Evolutionary conservation across 345 rosid species (phyloP).

Genomic region (Anastatica hierochuntica): DNA sequence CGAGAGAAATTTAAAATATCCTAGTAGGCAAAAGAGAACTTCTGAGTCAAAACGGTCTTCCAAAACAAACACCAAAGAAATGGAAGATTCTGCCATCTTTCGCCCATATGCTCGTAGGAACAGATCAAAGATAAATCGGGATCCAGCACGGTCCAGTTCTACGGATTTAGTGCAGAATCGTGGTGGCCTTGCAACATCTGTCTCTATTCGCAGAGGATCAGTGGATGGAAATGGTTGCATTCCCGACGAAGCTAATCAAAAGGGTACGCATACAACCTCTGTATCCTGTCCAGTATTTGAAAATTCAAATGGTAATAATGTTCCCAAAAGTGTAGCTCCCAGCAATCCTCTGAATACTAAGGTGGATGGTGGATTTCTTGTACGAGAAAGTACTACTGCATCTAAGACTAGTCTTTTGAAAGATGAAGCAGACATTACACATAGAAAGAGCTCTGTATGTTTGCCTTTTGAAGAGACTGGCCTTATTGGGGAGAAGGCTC

Average conservation of each 20-base stretch:
- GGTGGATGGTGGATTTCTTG: constrained; percentile 37
- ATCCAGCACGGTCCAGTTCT: constrained; percentile 71
- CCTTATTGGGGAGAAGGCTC: constrained; percentile 34
- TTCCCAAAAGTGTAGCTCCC: constrained; percentile 34
- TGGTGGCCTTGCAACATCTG: constrained; percentile 57
- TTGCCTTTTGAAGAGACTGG: constrained; percentile 36
- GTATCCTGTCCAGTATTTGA: constrained; percentile 33
- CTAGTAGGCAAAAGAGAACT: constrained; percentile 41
- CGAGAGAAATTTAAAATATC: constrained; percentile 38
- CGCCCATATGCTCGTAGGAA: constrained; percentile 97
- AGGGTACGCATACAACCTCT: constrained; percentile 44
- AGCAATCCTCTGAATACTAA: constrained; percentile 36
- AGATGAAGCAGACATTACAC: constrained; percentile 31
- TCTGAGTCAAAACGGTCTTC: constrained; percentile 62
- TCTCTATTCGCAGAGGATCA: constrained; percentile 42
- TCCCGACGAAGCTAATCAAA: constrained; percentile 48
- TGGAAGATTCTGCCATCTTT: constrained; percentile 95
- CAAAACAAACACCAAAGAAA: constrained; percentile 62
- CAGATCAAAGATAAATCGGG: constrained; percentile 78
- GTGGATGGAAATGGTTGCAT: constrained; percentile 46
- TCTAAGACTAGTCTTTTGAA: constrained; percentile 30
- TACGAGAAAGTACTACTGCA: constrained; percentile 26
- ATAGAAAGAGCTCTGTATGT: constrained; percentile 26
- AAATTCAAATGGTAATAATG: constrained; percentile 49
- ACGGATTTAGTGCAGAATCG: constrained; percentile 58